phyloP scores from a whole-genome alignment of 1,139 yeast species.

The Geotrichum candidum region DNA sequence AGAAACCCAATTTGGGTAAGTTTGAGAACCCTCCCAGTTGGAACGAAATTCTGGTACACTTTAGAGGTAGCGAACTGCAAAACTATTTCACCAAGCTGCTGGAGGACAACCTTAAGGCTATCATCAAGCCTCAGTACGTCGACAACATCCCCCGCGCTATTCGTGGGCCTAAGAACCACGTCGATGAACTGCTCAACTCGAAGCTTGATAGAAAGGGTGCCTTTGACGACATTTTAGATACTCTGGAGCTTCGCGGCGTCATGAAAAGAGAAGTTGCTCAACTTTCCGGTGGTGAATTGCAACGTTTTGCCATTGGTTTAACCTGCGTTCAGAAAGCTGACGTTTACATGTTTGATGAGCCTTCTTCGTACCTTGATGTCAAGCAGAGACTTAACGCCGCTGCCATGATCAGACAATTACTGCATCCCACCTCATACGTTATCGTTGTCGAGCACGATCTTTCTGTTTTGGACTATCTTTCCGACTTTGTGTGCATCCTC shows the following conservation, averaged over 20 bases:
- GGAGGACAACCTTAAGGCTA: slow-evolving; percentile 89
- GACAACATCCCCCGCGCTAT: slow-evolving; percentile 95
- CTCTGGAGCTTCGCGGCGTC: slow-evolving; percentile 67
- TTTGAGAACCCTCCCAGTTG: slow-evolving; percentile 96
- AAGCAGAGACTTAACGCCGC: slow-evolving; percentile 98
- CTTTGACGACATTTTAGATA: slow-evolving; percentile 55
- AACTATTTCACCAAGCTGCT: slow-evolving; percentile 89
- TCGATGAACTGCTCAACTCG: slow-evolving; percentile 72
- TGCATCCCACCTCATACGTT: slow-evolving; percentile 68
- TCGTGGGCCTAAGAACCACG: slow-evolving; percentile 82
- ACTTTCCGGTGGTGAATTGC: slow-evolving; percentile 96
- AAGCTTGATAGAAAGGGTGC: slow-evolving; percentile 64
- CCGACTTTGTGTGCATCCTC: slow-evolving; percentile 91
- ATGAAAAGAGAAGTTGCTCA: slow-evolving; percentile 80
- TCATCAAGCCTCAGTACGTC: slow-evolving; percentile 96
- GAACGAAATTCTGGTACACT: slow-evolving; percentile 84
- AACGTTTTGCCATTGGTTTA: slow-evolving; percentile 96
- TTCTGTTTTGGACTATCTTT: slow-evolving; percentile 90
- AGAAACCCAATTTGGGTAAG: slow-evolving; percentile 91
- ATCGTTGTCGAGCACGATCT: slow-evolving; percentile 98
- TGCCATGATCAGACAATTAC: slow-evolving; percentile 77
- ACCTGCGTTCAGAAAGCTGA: slow-evolving; percentile 92
- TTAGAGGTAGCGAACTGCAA: slow-evolving; percentile 96
- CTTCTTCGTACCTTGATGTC: slow-evolving; percentile 95
- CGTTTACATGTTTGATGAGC: slow-evolving; percentile 98